Conservation (phyloP, 1,139 yeast genomes). For the Lodderomyces orthopsilosis region DNA sequence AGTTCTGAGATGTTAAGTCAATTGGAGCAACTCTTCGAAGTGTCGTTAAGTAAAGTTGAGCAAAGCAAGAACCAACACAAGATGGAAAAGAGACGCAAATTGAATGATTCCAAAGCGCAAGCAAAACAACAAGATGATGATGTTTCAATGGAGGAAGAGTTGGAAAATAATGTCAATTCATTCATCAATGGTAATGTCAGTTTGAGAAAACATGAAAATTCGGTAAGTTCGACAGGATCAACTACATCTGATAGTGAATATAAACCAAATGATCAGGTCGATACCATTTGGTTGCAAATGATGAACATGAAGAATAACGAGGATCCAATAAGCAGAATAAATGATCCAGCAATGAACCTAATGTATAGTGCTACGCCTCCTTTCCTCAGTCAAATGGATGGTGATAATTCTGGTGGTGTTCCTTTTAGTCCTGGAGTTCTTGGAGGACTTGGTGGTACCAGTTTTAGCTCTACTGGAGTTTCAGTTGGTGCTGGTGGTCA, state of each 20-base stretch:
- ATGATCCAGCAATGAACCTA: not conserved
- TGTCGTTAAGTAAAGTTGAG: conserved; percentile 15
- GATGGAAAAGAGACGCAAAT: not conserved
- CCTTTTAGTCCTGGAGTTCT: conserved; percentile 3
- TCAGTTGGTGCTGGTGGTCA: conserved; percentile 2
- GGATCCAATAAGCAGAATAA: conserved; percentile 6
- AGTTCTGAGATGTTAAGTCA: conserved; percentile 21
- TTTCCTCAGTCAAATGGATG: conserved; percentile 5
- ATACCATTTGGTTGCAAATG: conserved; percentile 30
- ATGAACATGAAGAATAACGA: conserved; percentile 22
- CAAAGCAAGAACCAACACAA: conserved; percentile 7
- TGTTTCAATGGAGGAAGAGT: not conserved
- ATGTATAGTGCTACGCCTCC: conserved; percentile 1
- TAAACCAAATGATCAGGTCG: conserved; percentile 22
- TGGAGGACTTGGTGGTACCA: conserved; percentile 1
- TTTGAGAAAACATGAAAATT: conserved; percentile 5
- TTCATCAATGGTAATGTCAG: not conserved
- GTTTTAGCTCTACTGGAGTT: not conserved
- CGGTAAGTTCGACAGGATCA: conserved; percentile 9
- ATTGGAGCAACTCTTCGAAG: conserved; percentile 19
- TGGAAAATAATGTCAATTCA: not conserved
- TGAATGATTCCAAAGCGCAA: not conserved
- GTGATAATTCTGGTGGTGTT: not conserved
- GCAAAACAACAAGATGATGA: not conserved
- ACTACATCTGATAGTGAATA: conserved; percentile 13